Percentiles rank a stretch among this genome's conserved stretches.
Evolutionary conservation across 208 protist genomes (phyloP).

Genomic region (Trypanosoma vivax): DNA sequence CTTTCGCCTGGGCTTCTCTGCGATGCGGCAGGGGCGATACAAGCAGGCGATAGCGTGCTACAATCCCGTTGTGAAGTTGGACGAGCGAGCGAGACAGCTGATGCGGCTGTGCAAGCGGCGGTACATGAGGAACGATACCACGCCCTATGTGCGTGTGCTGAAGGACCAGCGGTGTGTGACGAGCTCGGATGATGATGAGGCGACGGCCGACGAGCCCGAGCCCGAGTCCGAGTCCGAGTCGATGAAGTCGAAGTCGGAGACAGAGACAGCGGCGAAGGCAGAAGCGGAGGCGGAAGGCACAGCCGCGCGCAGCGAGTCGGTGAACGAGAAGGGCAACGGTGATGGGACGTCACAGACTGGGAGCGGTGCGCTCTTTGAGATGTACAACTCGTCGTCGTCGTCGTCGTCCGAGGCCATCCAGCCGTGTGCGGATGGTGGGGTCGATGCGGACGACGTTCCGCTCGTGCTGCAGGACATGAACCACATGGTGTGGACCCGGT

Average conservation of each 20-base stretch:
- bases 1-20: conserved; percentile 45
- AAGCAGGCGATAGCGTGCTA: conserved; percentile 28
- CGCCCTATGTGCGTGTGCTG: conserved; percentile 32
- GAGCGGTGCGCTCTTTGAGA: conserved; percentile 8
- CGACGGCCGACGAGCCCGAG: too few relatives aligned
- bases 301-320: background rate
- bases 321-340: background rate
- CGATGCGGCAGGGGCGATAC: conserved; percentile 57
- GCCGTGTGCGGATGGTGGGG: conserved; percentile 8
- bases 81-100: conserved; percentile 37
- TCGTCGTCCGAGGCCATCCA: conserved; percentile 1
- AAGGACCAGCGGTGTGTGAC: conserved; percentile 14
- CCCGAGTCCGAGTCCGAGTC: too few relatives aligned
- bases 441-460: conserved; percentile 31
- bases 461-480: conserved; percentile 49
- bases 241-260: background rate
- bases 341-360: background rate
- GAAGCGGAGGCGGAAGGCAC: background rate
- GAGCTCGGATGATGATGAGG: too few relatives aligned
- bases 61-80: conserved; percentile 11
- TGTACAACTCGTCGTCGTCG: conserved; percentile 8
- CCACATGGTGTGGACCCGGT: conserved; percentile 50
- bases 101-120: conserved; percentile 42
- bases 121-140: conserved; percentile 26
- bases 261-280: background rate